A percentile compares a stretch with the other conserved stretches of the same genome.
These are phyloP conservation scores for Amanita rubescens DNA, from an alignment of 768 basidiomycete genomes.

Conservation along the genomic window DNA sequence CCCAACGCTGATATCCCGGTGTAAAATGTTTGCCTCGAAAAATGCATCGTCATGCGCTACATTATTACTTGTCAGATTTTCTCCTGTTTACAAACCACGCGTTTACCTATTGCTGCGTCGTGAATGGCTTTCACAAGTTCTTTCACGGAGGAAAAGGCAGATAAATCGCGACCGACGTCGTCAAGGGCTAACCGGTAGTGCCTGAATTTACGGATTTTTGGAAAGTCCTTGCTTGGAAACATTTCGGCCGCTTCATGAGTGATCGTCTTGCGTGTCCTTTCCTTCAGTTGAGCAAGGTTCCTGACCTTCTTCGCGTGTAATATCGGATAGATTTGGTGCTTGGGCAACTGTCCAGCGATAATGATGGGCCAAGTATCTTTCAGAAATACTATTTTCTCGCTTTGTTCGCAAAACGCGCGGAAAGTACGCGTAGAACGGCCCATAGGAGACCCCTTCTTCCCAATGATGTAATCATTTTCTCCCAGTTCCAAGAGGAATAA, in stretches of 20 bases:
- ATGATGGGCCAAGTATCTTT: slow-evolving; percentile 2
- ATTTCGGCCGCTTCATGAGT: too few species aligned
- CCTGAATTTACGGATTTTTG: too few species aligned
- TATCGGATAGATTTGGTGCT: too few species aligned
- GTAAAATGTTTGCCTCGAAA: slow-evolving; percentile 10
- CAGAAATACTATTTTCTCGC: neutral
- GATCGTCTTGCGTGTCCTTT: too few species aligned
- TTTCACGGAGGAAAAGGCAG: neutral
- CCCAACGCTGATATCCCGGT: slow-evolving; percentile 21
- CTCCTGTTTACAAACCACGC: neutral
- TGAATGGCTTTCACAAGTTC: slow-evolving; percentile 12
- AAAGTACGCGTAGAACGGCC: slow-evolving; percentile 5
- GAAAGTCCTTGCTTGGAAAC: too few species aligned
- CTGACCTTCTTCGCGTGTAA: too few species aligned
- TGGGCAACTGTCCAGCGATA: too few species aligned
- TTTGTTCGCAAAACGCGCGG: neutral
- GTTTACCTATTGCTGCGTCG: slow-evolving; percentile 14
- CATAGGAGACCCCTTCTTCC: neutral
- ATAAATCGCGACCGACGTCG: neutral
- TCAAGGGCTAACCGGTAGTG: slow-evolving; percentile 10
- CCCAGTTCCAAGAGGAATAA: neutral
- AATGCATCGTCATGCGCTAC: neutral
- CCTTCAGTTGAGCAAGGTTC: too few species aligned
- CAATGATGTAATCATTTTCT: neutral
- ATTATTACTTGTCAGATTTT: neutral